Evolutionary conservation across 495 filamentous ascomycete genomes (phyloP).

Genomic region (Neurospora sp.): DNA sequence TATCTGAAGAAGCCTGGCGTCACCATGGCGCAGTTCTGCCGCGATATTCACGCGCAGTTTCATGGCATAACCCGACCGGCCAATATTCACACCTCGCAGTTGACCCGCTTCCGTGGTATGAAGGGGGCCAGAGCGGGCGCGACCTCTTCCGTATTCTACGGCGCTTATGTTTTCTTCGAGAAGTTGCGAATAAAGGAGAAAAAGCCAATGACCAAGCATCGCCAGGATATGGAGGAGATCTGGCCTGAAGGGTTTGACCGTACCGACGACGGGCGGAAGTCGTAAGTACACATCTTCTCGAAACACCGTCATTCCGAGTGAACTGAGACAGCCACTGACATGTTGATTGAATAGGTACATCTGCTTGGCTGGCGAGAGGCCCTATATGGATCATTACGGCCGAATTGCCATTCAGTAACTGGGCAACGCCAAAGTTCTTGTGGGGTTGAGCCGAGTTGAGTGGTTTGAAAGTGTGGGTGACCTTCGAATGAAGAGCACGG

Average conservation of each 20-base stretch:
- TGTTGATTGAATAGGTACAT: neutral
- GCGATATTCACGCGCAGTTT: slow-evolving; percentile 32
- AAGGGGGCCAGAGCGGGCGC: slow-evolving; percentile 37
- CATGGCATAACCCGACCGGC: slow-evolving; percentile 1
- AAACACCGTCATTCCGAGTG: neutral
- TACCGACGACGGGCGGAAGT: neutral
- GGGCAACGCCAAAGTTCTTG: neutral
- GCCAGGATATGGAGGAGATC: slow-evolving; percentile 43
- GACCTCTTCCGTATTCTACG: slow-evolving; percentile 35
- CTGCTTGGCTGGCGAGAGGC: neutral
- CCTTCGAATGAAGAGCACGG: neutral
- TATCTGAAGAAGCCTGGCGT: slow-evolving; percentile 38
- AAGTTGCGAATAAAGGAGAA: slow-evolving; percentile 46
- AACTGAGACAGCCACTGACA: neutral
- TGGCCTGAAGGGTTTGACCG: slow-evolving; percentile 21
- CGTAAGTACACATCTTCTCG: slow-evolving; percentile 1
- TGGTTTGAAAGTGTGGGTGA: neutral
- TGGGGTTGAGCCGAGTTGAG: neutral
- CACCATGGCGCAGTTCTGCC: slow-evolving; percentile 43
- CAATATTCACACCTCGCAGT: slow-evolving; percentile 22
- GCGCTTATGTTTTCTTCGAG: slow-evolving; percentile 48
- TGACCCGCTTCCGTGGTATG: slow-evolving; percentile 39
- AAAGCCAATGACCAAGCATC: slow-evolving; percentile 43
- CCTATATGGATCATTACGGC: neutral
- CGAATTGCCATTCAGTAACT: neutral